These are phyloP conservation scores for Phytomonas sp. DNA, from an alignment of 208 protist species.

Conservation along the genomic window DNA sequence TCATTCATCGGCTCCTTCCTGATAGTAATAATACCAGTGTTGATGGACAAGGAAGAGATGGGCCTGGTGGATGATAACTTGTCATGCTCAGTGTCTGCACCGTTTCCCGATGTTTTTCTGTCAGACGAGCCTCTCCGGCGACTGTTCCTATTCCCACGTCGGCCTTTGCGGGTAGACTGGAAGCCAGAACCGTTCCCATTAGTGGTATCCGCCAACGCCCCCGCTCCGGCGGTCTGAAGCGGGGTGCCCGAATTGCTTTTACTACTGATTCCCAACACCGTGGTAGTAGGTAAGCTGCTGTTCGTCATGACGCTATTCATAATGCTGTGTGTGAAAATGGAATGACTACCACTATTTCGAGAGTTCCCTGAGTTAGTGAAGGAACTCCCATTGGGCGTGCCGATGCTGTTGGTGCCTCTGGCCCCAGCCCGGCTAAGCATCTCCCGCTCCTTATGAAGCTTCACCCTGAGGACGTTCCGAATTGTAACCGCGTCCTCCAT, in stretches of 20 bases:
- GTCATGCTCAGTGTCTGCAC: background rate
- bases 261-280: background rate
- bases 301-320: background rate
- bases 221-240: background rate
- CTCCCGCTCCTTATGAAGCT: conserved; percentile 39
- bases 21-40: background rate
- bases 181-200: background rate
- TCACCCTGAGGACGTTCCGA: conserved; percentile 27
- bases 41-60: background rate
- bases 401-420: background rate
- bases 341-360: background rate
- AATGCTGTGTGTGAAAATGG: background rate
- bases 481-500: conserved; percentile 17
- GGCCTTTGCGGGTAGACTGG: background rate
- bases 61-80: background rate
- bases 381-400: background rate
- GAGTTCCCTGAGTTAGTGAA: background rate
- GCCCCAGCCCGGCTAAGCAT: background rate
- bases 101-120: background rate
- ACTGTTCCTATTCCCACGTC: background rate
- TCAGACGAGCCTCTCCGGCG: background rate
- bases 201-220: background rate
- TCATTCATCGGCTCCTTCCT: background rate
- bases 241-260: background rate
- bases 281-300: background rate